Conservation (phyloP, 352 stramenopile genomes). For the Aphanomyces cochlioides region DNA sequence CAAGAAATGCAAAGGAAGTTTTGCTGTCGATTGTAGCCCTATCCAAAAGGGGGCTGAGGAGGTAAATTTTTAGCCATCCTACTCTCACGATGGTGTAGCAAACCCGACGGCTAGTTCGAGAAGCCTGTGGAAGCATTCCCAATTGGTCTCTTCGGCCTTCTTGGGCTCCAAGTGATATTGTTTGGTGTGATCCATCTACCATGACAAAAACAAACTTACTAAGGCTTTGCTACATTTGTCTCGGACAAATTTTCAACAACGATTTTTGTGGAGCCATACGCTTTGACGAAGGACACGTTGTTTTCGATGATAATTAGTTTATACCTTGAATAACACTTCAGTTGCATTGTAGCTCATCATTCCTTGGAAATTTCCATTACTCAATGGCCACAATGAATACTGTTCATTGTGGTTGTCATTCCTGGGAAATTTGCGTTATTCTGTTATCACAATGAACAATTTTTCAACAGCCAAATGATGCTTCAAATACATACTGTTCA, state of each 20-base stretch:
- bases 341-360: no score
- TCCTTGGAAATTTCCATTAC: no score
- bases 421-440: no score
- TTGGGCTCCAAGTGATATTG: not conserved
- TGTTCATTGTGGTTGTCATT: no score
- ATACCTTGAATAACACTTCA: no score
- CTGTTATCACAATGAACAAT: no score
- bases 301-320: no score
- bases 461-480: no score
- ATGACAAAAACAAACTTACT: not conserved
- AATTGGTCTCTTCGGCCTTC: not conserved
- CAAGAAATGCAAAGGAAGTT: slow-evolving; percentile 1
- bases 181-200: not conserved
- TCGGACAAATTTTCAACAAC: not conserved
- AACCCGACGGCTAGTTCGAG: not conserved
- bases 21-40: not conserved
- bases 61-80: not conserved
- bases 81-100: not conserved
- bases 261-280: no score
- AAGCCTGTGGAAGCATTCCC: not conserved
- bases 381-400: no score
- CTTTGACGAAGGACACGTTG: no score
- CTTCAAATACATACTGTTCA: no score
- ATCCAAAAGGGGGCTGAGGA: not conserved
- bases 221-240: not conserved